Conservation (phyloP, 75 land plant genomes). For the Azolla pinnata region DNA sequence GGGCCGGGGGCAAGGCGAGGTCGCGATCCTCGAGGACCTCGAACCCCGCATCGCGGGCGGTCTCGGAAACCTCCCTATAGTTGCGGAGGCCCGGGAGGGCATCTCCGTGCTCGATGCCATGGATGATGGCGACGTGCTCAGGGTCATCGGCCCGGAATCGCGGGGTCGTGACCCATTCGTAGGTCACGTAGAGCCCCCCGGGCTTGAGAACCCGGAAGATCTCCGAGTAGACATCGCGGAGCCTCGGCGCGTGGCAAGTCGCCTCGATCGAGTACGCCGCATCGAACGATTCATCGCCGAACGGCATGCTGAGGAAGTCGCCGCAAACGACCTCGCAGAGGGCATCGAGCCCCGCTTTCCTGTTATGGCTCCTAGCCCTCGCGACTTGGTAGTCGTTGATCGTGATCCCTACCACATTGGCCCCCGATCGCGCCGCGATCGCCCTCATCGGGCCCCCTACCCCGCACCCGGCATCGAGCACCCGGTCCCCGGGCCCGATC, state of each 20-base stretch:
- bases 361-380: conserved; percentile 72
- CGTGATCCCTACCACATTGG: conserved; percentile 77
- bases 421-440: conserved; percentile 63
- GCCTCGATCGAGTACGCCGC: conserved; percentile 92
- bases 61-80: conserved; percentile 49
- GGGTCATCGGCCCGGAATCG: conserved; percentile 36
- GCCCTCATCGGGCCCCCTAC: conserved; percentile 94
- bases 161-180: conserved; percentile 94
- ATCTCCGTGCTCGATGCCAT: conserved; percentile 84
- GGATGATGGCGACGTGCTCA: conserved; percentile 72
- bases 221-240: conserved; percentile 82
- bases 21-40: conserved; percentile 82
- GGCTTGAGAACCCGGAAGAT: conserved; percentile 79
- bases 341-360: conserved; percentile 67
- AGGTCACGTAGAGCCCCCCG: conserved; percentile 69
- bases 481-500: conserved; percentile 35
- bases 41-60: conserved; percentile 66
- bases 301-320: conserved; percentile 83
- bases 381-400: conserved; percentile 91
- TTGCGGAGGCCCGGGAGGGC: conserved; percentile 76
- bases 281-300: conserved; percentile 57
- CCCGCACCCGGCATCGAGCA: conserved; percentile 90
- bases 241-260: conserved; percentile 89
- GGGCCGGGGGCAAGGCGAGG: conserved; percentile 68
- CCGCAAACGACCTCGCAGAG: conserved; percentile 92